Evolutionary conservation across 2,329 filamentous ascomycete species (phyloP), one percentile per base, ranked within the genome.

Genomic region (Fusarium musae): DNA sequence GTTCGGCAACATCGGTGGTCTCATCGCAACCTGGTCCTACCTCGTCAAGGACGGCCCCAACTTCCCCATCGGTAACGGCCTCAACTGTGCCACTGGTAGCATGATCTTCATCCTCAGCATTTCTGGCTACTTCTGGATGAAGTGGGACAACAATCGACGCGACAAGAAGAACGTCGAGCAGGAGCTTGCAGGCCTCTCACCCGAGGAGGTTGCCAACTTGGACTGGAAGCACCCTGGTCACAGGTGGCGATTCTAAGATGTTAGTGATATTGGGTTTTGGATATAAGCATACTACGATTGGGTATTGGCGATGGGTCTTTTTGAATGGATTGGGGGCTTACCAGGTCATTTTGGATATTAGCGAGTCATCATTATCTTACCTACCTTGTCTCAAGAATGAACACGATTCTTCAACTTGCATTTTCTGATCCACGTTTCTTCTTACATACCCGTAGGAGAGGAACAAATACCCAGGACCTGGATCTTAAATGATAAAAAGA

Each of bases 181-280:
- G 36, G 89, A 89, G 73, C 77, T 93, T 75, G 85, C 85, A 0
- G 90, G 90, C 0, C 73, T 91, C 78, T 84, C 82, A n/a, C 79
- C 84, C 70, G 79, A 85, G 75, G 83, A 90, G 75, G 82, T 92
- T 21, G 84, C 89, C 70, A 87, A 90, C 75, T 77, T 93, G 69
- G 91, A 93, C 77, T 93, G 90, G 90, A 87, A 85, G 74, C 91
- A 93, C 80, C 91, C 92, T 10, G 87, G 82, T 5, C 93, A 93
- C 78, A 87, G 89, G 73, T 93, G 91, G 92, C 66, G 63, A 47
- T 36, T 52, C 52, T 69, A 70, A 63, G 34, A n/a, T 28, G 21
- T 39, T 19, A 19, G 37, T 19, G 19, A n/a, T 17, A 6, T 47
- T 32, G 30, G 30, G 15, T 11, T 10, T 15, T 46, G 28, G 23